These are phyloP conservation scores for Geotrichum histeridarum DNA, from an alignment of 1,139 yeast species.

Conservation along the genomic window DNA sequence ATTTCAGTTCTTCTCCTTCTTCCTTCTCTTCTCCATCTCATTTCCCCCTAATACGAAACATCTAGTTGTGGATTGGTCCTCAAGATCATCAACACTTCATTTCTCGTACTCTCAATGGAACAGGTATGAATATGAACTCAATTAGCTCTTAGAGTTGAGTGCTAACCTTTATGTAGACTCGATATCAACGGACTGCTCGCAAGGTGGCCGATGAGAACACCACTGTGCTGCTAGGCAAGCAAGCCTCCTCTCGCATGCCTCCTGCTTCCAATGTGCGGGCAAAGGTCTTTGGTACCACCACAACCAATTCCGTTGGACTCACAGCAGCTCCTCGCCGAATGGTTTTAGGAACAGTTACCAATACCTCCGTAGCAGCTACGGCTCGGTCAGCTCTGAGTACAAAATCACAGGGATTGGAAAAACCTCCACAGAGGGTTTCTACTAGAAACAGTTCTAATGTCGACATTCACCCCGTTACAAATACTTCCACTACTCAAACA, in stretches of 20 bases:
- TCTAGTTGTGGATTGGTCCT: no score
- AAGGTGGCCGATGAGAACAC: conserved; percentile 12
- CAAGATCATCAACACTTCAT: not conserved
- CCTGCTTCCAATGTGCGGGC: not conserved
- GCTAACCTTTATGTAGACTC: conserved; percentile 1
- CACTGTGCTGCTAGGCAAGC: not conserved
- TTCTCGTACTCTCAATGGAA: conserved; percentile 5
- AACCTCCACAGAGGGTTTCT: conserved; percentile 6
- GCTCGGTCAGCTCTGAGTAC: not conserved
- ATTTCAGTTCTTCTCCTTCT: not conserved
- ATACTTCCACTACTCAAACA: not conserved
- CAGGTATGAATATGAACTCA: conserved; percentile 6
- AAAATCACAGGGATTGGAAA: conserved; percentile 8
- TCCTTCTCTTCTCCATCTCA: not conserved
- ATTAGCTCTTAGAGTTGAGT: not conserved
- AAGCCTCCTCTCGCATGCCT: not conserved
- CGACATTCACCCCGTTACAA: not conserved
- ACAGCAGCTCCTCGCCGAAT: conserved; percentile 5
- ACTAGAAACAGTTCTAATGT: not conserved
- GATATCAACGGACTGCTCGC: conserved; percentile 1
- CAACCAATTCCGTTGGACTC: not conserved
- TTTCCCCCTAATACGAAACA: not conserved
- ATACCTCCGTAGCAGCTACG: conserved; percentile 5
- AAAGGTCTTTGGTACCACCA: conserved; percentile 1
- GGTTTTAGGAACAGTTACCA: conserved; percentile 16